Evolutionary conservation across 768 basidiomycete species (phyloP), one percentile per base, ranked within the genome.

Genomic region (Leucocoprinus birnbaumii): DNA sequence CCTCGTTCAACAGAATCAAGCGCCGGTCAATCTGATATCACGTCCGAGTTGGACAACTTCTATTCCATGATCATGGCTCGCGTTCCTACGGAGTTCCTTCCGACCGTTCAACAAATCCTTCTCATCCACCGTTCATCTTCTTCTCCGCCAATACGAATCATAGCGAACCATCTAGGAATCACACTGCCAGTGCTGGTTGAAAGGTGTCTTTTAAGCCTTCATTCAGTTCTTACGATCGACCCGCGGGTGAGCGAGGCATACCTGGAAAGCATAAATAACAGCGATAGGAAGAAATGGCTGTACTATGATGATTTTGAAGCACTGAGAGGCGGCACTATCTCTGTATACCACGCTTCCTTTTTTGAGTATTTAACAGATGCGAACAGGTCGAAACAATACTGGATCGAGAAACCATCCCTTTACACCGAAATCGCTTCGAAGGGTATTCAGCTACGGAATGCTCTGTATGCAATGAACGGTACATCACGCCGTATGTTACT

Each of bases 271-370:
- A n/a, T n/a, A n/a, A n/a, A n/a, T n/a, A n/a, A n/a, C n/a, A n/a
- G n/a, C n/a, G n/a, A n/a, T n/a, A n/a, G n/a, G n/a, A n/a, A n/a
- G n/a, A n/a, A n/a, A n/a, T n/a, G n/a, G n/a, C n/a, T n/a, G n/a
- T n/a, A n/a, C n/a, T n/a, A n/a, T n/a, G n/a, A n/a, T n/a, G n/a
- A n/a, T n/a, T n/a, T n/a, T n/a, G n/a, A n/a, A n/a, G n/a, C n/a
- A n/a, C n/a, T n/a, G n/a, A n/a, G n/a, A n/a, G n/a, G n/a, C n/a
- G n/a, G n/a, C n/a, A n/a, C n/a, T n/a, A 19, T 34, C 18, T 47
- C 6, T 25, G 45, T 45, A 19, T 46, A 46, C 34, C 52, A 53
- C 19, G 52, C 52, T 3, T 53, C 52, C 14, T 53, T 53, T 31
- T 5, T 31, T 5, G 31, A 53, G 11, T 52, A 31, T n/a, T 11